A percentile compares a stretch with the other conserved stretches of the same genome.
Evolutionary conservation across 179 eudicot species (phyloP).

Genomic region (Corrigiola litoralis): DNA sequence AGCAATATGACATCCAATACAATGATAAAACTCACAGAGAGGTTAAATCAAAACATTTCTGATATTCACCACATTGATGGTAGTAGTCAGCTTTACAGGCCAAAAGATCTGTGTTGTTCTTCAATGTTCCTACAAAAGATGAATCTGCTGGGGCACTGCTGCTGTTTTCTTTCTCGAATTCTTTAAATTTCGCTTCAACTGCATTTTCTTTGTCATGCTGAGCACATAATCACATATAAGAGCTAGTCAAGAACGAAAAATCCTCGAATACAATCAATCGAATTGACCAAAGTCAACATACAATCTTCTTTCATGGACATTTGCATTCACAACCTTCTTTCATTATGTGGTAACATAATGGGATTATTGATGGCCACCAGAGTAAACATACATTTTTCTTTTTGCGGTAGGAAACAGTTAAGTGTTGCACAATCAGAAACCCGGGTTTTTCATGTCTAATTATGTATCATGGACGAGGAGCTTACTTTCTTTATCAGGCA

Average conservation of each 20-base stretch:
- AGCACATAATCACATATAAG: slow-evolving; percentile 12
- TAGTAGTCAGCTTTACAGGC: slow-evolving; percentile 97
- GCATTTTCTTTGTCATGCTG: slow-evolving; percentile 85
- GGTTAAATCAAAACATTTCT: slow-evolving; percentile 93
- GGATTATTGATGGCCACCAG: background rate
- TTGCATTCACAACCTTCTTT: background rate
- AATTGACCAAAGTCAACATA: background rate
- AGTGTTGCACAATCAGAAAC: no score
- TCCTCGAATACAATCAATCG: background rate
- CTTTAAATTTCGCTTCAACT: slow-evolving; percentile 74
- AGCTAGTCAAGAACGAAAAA: slow-evolving; percentile 4
- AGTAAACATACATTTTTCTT: background rate
- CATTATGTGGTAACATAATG: background rate
- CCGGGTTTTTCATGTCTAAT: background rate
- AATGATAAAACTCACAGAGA: slow-evolving; percentile 51
- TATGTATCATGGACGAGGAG: background rate
- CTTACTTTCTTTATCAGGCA: slow-evolving; percentile 86
- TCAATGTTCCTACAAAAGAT: slow-evolving; percentile 53
- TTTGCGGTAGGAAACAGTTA: no score
- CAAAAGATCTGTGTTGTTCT: slow-evolving; percentile 86
- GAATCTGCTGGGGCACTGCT: slow-evolving; percentile 41
- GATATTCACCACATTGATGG: slow-evolving; percentile 98
- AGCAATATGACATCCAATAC: background rate
- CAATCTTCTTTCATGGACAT: background rate
- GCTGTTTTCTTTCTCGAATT: slow-evolving; percentile 62